These are phyloP conservation scores for Exophiala alcalophila DNA, from an alignment of 2,329 filamentous ascomycete genomes.

Conservation along the genomic window DNA sequence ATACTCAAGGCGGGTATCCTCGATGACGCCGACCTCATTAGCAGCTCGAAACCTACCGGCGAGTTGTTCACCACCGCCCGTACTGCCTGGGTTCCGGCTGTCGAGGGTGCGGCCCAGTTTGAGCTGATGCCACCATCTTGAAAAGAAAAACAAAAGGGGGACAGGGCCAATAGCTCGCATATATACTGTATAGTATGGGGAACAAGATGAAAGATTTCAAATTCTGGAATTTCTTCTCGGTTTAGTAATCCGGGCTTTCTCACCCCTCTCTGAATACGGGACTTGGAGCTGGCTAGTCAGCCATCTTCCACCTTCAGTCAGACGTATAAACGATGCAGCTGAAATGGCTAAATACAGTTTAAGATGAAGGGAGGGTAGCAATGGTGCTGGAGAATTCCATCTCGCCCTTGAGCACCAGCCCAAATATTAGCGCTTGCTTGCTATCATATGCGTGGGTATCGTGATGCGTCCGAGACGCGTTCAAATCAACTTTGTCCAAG, in stretches of 20 bases:
- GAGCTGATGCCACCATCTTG: conserved; percentile 21
- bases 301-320: no score
- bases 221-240: conserved; percentile 1
- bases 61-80: conserved; percentile 34
- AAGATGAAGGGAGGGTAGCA: background rate
- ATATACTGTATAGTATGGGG: no score
- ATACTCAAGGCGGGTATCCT: conserved; percentile 39
- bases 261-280: no score
- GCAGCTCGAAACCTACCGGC: conserved; percentile 32
- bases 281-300: no score
- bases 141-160: no score
- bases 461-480: conserved; percentile 14
- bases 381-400: background rate
- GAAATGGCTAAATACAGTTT: conserved; percentile 10
- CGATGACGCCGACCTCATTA: conserved; percentile 34
- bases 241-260: conserved; percentile 5
- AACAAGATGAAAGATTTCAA: conserved; percentile 1
- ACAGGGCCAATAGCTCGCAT: no score
- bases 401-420: background rate
- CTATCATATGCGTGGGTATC: conserved; percentile 26
- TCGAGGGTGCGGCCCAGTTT: conserved; percentile 23
- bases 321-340: conserved; percentile 2
- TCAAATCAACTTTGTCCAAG: conserved; percentile 14
- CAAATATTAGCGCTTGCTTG: conserved; percentile 14
- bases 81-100: conserved; percentile 16